These are phyloP conservation scores for Theobroma grandiflorum DNA, from an alignment of 441 rosid genomes.

Conservation along the genomic window DNA sequence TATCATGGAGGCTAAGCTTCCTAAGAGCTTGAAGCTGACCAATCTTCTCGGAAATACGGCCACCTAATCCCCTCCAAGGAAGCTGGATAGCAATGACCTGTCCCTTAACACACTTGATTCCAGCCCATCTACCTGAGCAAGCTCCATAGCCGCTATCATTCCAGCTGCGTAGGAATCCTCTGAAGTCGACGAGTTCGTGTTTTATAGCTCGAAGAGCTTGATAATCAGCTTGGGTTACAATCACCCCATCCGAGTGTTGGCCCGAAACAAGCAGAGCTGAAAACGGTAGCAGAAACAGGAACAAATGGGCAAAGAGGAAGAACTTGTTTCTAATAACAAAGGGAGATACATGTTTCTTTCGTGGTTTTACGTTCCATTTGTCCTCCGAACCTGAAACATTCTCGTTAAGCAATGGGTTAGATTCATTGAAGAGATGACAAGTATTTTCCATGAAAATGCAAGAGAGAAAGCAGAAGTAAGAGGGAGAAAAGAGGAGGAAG, in stretches of 20 bases:
- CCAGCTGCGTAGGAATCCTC: conserved; percentile 66
- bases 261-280: conserved; percentile 47
- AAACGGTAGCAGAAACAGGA: conserved; percentile 45
- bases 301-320: conserved; percentile 30
- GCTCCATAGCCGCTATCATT: conserved; percentile 53
- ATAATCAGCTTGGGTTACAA: conserved; percentile 60
- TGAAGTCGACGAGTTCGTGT: conserved; percentile 57
- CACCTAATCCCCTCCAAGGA: conserved; percentile 70
- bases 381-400: background rate
- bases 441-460: conserved; percentile 47
- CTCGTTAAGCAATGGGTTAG: background rate
- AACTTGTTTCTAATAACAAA: conserved; percentile 8
- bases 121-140: conserved; percentile 72
- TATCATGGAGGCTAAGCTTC: conserved; percentile 72
- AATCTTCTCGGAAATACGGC: conserved; percentile 66
- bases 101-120: conserved; percentile 72
- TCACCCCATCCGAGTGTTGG: conserved; percentile 59
- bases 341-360: background rate
- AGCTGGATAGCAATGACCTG: conserved; percentile 71
- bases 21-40: conserved; percentile 64
- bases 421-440: conserved; percentile 25
- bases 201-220: conserved; percentile 67
- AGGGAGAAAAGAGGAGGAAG: conserved; percentile 11
- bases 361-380: background rate
- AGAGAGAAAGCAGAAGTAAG: conserved; percentile 8